Conservation (phyloP, 768 basidiomycete genomes). For the Phaeolepiota aurea region DNA sequence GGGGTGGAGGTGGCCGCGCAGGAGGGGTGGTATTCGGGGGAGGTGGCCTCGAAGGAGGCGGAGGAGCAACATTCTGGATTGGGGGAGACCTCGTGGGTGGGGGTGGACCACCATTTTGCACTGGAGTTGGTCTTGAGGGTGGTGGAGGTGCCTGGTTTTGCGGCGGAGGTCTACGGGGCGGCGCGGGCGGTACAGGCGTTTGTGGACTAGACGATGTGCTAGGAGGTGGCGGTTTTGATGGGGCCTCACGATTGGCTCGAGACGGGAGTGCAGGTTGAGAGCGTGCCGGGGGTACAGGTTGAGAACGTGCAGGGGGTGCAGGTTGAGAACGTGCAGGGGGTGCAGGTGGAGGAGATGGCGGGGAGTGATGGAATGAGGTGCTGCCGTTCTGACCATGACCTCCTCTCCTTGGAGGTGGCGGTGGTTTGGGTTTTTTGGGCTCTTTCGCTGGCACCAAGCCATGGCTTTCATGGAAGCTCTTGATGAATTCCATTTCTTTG, state of each 20-base stretch:
- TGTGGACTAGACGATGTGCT: slow-evolving; percentile 21
- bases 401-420: slow-evolving; percentile 47
- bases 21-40: slow-evolving; percentile 28
- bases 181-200: slow-evolving; percentile 23
- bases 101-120: slow-evolving; percentile 7
- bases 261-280: slow-evolving; percentile 15
- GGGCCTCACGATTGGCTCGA: too few species aligned
- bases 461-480: slow-evolving; percentile 50
- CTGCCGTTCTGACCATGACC: slow-evolving; percentile 25
- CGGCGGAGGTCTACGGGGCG: slow-evolving; percentile 24
- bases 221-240: slow-evolving; percentile 7
- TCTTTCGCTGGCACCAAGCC: slow-evolving; percentile 25
- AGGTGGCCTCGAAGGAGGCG: slow-evolving; percentile 26
- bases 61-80: slow-evolving; percentile 12
- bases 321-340: slow-evolving; percentile 21
- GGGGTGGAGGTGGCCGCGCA: slow-evolving; percentile 20
- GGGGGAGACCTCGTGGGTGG: slow-evolving; percentile 12
- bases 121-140: slow-evolving; percentile 10
- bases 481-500: slow-evolving; percentile 85
- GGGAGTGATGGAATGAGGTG: slow-evolving; percentile 13
- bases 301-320: slow-evolving; percentile 18
- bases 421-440: slow-evolving; percentile 36
- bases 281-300: slow-evolving; percentile 26
- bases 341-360: slow-evolving; percentile 22
- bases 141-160: slow-evolving; percentile 24